Percentiles rank a stretch among this genome's conserved stretches.
Conservation (phyloP, 2,329 filamentous ascomycete species). For the Penicillium sp. region DNA sequence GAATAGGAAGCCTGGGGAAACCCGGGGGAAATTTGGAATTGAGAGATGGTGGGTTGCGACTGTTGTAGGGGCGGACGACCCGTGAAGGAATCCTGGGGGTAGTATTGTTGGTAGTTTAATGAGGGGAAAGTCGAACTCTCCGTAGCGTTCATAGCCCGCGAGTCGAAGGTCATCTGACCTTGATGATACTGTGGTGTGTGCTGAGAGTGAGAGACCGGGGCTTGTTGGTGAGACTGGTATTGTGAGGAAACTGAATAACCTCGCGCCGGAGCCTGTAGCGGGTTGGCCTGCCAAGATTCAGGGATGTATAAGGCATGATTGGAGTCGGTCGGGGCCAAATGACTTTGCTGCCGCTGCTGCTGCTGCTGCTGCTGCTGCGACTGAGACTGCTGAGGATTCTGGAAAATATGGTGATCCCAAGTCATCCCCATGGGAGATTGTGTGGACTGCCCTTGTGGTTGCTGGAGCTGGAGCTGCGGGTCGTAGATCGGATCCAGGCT, state of each 20-base stretch:
- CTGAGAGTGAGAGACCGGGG: slow-evolving; percentile 21
- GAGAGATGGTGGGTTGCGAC: slow-evolving; percentile 20
- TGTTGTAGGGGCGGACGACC: slow-evolving; percentile 18
- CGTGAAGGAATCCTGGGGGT: slow-evolving; percentile 30
- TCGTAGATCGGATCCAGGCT: slow-evolving; percentile 35
- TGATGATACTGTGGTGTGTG: slow-evolving; percentile 33
- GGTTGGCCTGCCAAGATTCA: slow-evolving; percentile 34
- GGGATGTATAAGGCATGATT: slow-evolving; percentile 34
- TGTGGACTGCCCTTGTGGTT: slow-evolving; percentile 17
- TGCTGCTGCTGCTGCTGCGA: slow-evolving; percentile 22
- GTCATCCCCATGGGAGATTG: slow-evolving; percentile 33
- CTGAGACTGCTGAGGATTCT: slow-evolving; percentile 30
- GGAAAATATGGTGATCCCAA: slow-evolving; percentile 40
- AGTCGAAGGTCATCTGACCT: slow-evolving; percentile 30
- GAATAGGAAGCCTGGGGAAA: slow-evolving; percentile 26
- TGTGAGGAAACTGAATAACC: slow-evolving; percentile 28
- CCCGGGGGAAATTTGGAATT: slow-evolving; percentile 28
- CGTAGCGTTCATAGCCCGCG: slow-evolving; percentile 26
- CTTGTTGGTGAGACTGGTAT: slow-evolving; percentile 25
- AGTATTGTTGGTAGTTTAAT: slow-evolving; percentile 35
- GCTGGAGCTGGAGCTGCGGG: slow-evolving; percentile 29
- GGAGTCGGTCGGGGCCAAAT: slow-evolving; percentile 26
- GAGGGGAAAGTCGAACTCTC: slow-evolving; percentile 34
- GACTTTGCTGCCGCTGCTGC: slow-evolving; percentile 19
- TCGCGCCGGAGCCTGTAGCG: slow-evolving; percentile 31